Evolutionary conservation across 495 filamentous ascomycete species (phyloP).

Genomic region (Talaromyces liani): DNA sequence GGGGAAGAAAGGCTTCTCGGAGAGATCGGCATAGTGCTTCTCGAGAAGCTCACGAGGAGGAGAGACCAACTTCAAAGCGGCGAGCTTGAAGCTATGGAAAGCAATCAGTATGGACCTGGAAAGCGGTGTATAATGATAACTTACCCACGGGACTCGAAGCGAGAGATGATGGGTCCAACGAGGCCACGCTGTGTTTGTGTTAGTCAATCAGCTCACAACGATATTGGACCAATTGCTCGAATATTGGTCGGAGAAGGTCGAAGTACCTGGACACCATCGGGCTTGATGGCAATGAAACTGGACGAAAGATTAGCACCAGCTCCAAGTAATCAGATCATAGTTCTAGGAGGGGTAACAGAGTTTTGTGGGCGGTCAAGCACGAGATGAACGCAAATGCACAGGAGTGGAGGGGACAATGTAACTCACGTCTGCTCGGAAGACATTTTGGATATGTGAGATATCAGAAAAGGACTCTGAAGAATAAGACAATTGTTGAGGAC

Average conservation of each 20-base stretch:
- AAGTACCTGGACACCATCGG: constrained; percentile 95
- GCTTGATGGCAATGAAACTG: constrained; percentile 99
- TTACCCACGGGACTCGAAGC: constrained; percentile 92
- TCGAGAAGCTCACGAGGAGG: constrained; percentile 91
- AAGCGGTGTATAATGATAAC: constrained; percentile 17
- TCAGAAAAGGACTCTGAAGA: constrained; percentile 1
- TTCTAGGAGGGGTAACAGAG: constrained; percentile 3
- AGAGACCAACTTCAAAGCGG: constrained; percentile 85
- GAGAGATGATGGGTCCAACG: constrained; percentile 88
- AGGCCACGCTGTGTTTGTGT: constrained; percentile 70
- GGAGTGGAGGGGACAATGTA: constrained; percentile 10
- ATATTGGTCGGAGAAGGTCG: constrained; percentile 12
- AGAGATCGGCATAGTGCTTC: constrained; percentile 92
- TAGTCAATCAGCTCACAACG: constrained; percentile 14
- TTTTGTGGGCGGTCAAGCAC: constrained; percentile 9
- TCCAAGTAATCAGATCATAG: background rate
- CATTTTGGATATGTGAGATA: constrained; percentile 52
- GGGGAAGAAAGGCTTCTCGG: constrained; percentile 91
- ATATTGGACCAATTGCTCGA: background rate
- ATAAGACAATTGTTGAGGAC: constrained; percentile 1
- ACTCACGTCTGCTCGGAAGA: constrained; percentile 91
- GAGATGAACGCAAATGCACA: constrained; percentile 21
- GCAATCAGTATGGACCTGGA: constrained; percentile 11
- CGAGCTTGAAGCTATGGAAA: constrained; percentile 79
- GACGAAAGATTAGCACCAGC: constrained; percentile 33